phyloP scores from a whole-genome alignment of 2,329 filamentous ascomycete species.

The Aspergillus hortae region DNA sequence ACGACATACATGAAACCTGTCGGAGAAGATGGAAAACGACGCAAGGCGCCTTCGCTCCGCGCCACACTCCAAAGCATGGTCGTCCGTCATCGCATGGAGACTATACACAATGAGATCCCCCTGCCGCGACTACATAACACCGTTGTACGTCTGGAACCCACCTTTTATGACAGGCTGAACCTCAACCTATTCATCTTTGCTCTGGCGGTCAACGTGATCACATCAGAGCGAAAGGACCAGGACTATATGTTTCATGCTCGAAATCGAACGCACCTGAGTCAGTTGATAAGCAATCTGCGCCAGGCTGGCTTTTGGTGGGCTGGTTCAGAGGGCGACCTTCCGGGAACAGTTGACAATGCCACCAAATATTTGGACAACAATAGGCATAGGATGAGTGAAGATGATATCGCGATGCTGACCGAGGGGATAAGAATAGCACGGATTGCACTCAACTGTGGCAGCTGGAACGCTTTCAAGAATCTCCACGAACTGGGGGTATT shows the following conservation, averaged over 20 bases:
- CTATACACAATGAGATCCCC: conserved; percentile 60
- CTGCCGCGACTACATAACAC: conserved; percentile 72
- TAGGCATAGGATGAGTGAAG: conserved; percentile 54
- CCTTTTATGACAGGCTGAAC: conserved; percentile 77
- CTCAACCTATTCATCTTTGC: conserved; percentile 82
- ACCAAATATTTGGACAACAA: conserved; percentile 64
- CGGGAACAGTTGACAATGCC: conserved; percentile 62
- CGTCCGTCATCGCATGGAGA: conserved; percentile 71
- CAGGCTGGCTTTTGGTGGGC: conserved; percentile 85
- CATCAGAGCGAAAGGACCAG: conserved; percentile 75
- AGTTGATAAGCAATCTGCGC: conserved; percentile 72
- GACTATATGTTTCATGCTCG: conserved; percentile 87
- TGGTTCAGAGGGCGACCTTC: conserved; percentile 67
- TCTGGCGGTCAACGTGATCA: conserved; percentile 80
- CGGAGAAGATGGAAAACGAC: conserved; percentile 51
- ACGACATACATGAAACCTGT: conserved; percentile 65
- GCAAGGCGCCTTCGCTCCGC: conserved; percentile 50
- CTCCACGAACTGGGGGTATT: conserved; percentile 77
- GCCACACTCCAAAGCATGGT: conserved; percentile 74
- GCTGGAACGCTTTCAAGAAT: conserved; percentile 64
- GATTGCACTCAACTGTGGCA: conserved; percentile 54
- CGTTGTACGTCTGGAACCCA: conserved; percentile 71
- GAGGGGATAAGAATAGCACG: conserved; percentile 66
- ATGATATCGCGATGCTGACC: conserved; percentile 60
- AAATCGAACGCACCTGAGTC: conserved; percentile 63